A percentile compares a stretch with the other conserved stretches of the same genome.
phyloP scores from a whole-genome alignment of 2,329 filamentous ascomycete genomes.

The Diaporthe ampelina region DNA sequence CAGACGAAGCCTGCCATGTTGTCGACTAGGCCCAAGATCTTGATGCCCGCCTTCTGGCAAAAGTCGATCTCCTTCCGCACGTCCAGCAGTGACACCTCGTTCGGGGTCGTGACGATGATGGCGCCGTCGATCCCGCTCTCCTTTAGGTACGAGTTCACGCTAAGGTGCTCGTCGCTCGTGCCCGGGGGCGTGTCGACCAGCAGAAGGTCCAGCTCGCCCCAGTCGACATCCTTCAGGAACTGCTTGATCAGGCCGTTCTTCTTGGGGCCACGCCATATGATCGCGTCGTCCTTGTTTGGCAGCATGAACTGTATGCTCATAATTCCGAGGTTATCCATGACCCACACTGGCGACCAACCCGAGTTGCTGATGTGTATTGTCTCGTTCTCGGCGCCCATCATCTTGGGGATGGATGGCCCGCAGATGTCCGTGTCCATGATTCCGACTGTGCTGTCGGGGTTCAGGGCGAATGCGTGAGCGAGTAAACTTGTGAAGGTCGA shows the following conservation, averaged over 20 bases:
- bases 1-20: constrained; percentile 99
- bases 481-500: constrained; percentile 92
- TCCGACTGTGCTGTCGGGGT: constrained; percentile 84
- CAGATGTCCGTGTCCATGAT: constrained; percentile 99
- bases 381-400: constrained; percentile 97
- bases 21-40: constrained; percentile 90
- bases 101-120: constrained; percentile 92
- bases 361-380: constrained; percentile 91
- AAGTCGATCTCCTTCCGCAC: constrained; percentile 99
- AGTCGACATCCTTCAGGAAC: constrained; percentile 97
- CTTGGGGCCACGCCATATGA: constrained; percentile 98
- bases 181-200: constrained; percentile 96
- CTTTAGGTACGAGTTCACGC: constrained; percentile 91
- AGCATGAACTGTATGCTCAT: constrained; percentile 99
- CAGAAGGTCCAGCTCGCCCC: constrained; percentile 94
- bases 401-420: constrained; percentile 95
- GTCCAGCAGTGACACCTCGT: constrained; percentile 92
- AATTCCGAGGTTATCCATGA: constrained; percentile 91
- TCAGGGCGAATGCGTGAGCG: constrained; percentile 88
- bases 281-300: constrained; percentile 90
- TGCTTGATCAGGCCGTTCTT: constrained; percentile 99
- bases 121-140: constrained; percentile 95
- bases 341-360: constrained; percentile 97
- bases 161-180: constrained; percentile 94
- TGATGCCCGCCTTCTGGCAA: constrained; percentile 93